Conservation (phyloP, 1,284 basidiomycete genomes). For the Coriolopsis trogii region DNA sequence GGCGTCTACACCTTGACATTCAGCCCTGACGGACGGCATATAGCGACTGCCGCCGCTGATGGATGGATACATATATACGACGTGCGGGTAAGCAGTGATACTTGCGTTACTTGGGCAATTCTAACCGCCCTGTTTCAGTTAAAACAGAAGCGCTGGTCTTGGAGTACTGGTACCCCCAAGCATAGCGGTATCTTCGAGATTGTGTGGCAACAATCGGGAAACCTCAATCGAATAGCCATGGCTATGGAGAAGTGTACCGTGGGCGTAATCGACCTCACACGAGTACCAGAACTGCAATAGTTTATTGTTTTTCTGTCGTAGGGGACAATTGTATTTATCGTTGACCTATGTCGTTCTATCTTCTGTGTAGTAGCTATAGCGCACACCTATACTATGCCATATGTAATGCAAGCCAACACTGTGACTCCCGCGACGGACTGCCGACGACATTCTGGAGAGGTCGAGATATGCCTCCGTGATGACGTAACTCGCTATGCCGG, state of each 20-base stretch:
- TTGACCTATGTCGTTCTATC: slow-evolving; percentile 13
- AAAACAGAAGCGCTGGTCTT: slow-evolving; percentile 55
- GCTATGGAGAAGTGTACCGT: slow-evolving; percentile 58
- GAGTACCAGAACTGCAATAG: slow-evolving; percentile 41
- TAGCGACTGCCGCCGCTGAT: slow-evolving; percentile 65
- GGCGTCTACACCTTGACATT: slow-evolving; percentile 72
- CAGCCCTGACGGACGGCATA: slow-evolving; percentile 62
- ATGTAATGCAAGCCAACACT: slow-evolving; percentile 1
- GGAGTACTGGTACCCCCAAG: slow-evolving; percentile 52
- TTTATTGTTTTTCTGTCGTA: no score
- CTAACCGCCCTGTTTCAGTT: slow-evolving; percentile 34
- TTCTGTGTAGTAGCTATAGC: not conserved
- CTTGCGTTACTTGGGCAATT: not conserved
- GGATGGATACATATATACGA: slow-evolving; percentile 63
- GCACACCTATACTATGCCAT: not conserved
- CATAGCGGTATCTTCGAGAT: slow-evolving; percentile 68
- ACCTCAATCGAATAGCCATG: slow-evolving; percentile 58
- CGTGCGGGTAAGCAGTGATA: slow-evolving; percentile 39
- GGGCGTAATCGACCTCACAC: slow-evolving; percentile 54
- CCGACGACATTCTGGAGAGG: slow-evolving; percentile 1
- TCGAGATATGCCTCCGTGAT: slow-evolving; percentile 2
- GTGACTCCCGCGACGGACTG: no score
- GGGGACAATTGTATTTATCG: slow-evolving; percentile 15
- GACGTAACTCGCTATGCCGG: slow-evolving; percentile 21
- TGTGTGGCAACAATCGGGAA: slow-evolving; percentile 55